phyloP scores from a whole-genome alignment of 371 early-diverging fungal genomes.

The Fennellomyces sp. region DNA sequence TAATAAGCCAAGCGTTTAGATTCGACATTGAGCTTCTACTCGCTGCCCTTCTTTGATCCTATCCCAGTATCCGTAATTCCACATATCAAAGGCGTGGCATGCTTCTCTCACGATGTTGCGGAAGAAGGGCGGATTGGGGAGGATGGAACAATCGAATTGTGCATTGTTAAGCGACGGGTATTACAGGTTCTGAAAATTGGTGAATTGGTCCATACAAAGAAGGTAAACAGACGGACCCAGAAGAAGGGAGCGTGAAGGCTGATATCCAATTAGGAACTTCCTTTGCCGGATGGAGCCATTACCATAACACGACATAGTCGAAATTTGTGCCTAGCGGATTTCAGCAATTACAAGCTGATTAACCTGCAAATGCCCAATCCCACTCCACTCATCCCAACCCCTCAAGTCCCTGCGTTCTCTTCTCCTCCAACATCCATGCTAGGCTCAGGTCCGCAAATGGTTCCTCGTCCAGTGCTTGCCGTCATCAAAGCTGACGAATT shows the following conservation, averaged over 20 bases:
- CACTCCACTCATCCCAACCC: conserved; percentile 65
- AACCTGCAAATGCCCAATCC: conserved; percentile 49
- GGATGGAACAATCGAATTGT: conserved; percentile 65
- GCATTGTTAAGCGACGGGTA: conserved; percentile 63
- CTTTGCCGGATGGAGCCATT: conserved; percentile 66
- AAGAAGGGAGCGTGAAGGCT: background rate
- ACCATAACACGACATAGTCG: conserved; percentile 54
- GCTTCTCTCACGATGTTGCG: conserved; percentile 63
- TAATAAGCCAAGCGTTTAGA: conserved; percentile 35
- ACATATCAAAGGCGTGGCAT: conserved; percentile 69
- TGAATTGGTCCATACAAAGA: conserved; percentile 50
- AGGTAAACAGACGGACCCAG: conserved; percentile 29
- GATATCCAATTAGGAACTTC: conserved; percentile 54
- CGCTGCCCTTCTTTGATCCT: conserved; percentile 64
- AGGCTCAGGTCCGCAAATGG: conserved; percentile 33
- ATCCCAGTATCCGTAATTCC: conserved; percentile 53
- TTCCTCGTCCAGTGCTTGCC: conserved; percentile 64
- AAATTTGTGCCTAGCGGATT: conserved; percentile 70
- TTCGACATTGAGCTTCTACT: conserved; percentile 66
- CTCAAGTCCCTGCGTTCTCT: conserved; percentile 30
- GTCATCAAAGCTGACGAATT: conserved; percentile 72
- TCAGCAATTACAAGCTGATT: conserved; percentile 66
- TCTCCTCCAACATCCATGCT: conserved; percentile 32
- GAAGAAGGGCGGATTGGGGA: conserved; percentile 61
- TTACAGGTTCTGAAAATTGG: conserved; percentile 62